phyloP scores from a whole-genome alignment of 345 rosid genomes.

The Raphanus sativus region DNA sequence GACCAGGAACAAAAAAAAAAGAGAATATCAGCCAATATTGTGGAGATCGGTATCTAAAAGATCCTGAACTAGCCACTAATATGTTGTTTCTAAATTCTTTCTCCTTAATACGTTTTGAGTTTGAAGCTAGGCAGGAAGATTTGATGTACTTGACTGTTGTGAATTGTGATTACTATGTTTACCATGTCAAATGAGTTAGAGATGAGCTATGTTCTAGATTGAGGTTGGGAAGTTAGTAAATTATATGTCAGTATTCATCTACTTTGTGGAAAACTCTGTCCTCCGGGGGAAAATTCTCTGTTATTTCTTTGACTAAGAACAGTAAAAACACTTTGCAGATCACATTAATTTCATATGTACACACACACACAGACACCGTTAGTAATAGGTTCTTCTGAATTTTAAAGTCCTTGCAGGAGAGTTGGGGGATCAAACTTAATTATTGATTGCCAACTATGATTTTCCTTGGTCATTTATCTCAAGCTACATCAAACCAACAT shows the following conservation, averaged over 20 bases:
- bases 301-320: not conserved
- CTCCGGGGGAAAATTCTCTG: not conserved
- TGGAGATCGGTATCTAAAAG: conserved; percentile 22
- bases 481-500: not conserved
- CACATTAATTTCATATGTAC: not conserved
- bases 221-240: not conserved
- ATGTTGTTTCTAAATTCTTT: conserved; percentile 3
- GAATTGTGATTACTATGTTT: not conserved
- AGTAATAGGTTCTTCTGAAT: conserved; percentile 11
- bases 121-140: conserved; percentile 21
- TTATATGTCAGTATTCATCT: not conserved
- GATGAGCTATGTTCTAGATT: not conserved
- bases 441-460: not conserved
- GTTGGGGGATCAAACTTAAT: not conserved
- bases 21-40: not conserved
- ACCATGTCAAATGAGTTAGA: not conserved
- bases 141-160: conserved; percentile 19
- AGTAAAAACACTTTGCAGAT: not conserved
- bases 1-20: not conserved
- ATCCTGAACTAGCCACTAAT: conserved; percentile 29
- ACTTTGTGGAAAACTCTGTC: conserved; percentile 22
- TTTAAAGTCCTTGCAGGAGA: not conserved
- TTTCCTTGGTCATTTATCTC: not conserved
- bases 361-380: too few relatives aligned
- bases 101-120: conserved; percentile 27